Base-by-base conservation (phyloP, 345 rosid genomes). In the Clarkia xantiana region DNA sequence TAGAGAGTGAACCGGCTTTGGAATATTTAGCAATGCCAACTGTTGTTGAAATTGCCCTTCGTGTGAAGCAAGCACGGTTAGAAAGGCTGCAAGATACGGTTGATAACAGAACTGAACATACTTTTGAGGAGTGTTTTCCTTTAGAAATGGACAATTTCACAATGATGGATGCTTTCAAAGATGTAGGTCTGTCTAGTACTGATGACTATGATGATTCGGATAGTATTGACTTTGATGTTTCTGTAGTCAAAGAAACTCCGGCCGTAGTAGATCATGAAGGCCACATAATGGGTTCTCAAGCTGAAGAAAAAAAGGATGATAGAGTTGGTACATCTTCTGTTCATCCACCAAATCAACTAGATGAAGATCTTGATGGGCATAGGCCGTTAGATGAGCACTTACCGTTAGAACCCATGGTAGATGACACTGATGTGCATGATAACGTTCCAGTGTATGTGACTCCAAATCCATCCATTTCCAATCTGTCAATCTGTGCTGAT, bases 21-120 rank as follows among this genome's bases (percentile, higher is more conserved):
- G 61, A 62, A 60, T 48, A 46, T 48, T 58, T 80, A 13, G 52
- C 72, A 5, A 54, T 53, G 20, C 56, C 45, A 64, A 57, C 72
- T 42, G 69, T 81, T 45, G 78, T 81, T 58, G 80, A 81, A 68
- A 67, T 72, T 59, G 72, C 80, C 43, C 82, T 81, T 36, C 58
- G 13, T 19, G 57, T 81, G 62, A 81, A 74, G 70, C 70, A 72
- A 68, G 85, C 82, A 42, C 74, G 90, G 42, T 52, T 76, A 52
- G 65, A 74, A 51, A 47, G 44, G 51, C 42, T 48, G 38, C 70
- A 65, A 49, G 65, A 62, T 39, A 12, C 36, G 38, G 47, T 22
- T 46, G 44, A 56, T 65, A 54, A 40, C 58, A 22, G 62, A 43
- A 39, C 51, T 42, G 49, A 54, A 48, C 68, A 60, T 46, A 49